Evolutionary conservation across 2,329 filamentous ascomycete genomes (phyloP), one percentile per base, ranked within the genome.

Genomic region (Cordyceps javanica): DNA sequence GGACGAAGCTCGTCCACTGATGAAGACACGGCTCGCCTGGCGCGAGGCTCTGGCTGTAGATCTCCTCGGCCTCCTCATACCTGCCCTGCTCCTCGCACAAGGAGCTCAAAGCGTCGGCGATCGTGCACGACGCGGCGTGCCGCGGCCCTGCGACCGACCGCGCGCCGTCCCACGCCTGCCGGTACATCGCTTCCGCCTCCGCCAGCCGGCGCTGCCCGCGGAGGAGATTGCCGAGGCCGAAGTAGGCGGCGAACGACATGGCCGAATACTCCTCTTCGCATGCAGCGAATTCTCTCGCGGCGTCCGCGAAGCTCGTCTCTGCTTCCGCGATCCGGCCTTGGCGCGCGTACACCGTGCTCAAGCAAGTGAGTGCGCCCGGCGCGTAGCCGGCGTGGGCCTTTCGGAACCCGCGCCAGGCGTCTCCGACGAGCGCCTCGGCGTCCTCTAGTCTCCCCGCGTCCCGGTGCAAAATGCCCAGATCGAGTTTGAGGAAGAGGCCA

Each of bases 1-100:
- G 61, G 60, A 36, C 30, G 10, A 10, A 60, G 60, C 19, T 46
- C 60, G 26, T 61, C 65, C 16, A 60, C 59, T 10, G 14, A 48
- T 30, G n/a, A 55, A 39, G 8, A 63, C 65, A n/a, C 13, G 8
- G 21, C 44, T 48, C 26, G n/a, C 6, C 44, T 11, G 16, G 9
- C 26, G 25, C 14, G 10, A 48, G 26, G 26, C 9, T 21, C 26
- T 13, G 19, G 13, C 16, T 32, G 26, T 48, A 48, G 26, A 48
- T n/a, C 26, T 21, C n/a, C 11, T 48, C 44, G 8, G 44, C 26
- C 26, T 48, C 26, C 26, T 48, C 44, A 13, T 48, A 48, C 13
- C 32, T 48, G 16, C 26, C 44, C 44, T 48, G 44, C 19, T 48
- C 26, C 26, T 48, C 25, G 26, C 19, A 48, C 8, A 48, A 21